Percentiles rank a stretch among this genome's conserved stretches.
phyloP scores from a whole-genome alignment of 176 grass and related monocot genomes.

The Triticum aestivum region IWGSC_CS_RefSeq_v2.1 NC_057803.1:146301242-146301741 shows the following conservation, averaged over 20 bases:
- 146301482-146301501: background rate
- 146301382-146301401: background rate
- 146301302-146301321: slow-evolving; percentile 69
- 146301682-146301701: background rate
- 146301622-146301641: background rate
- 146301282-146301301: slow-evolving; percentile 25
- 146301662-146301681: background rate
- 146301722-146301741: background rate
- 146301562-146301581: background rate
- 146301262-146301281: background rate
- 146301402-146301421: slow-evolving; percentile 11
- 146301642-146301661: background rate
- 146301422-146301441: background rate
- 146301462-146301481: background rate
- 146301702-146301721: background rate
- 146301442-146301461: background rate
- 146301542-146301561: background rate
- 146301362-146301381: slow-evolving; percentile 70
- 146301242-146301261: background rate
- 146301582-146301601: background rate
- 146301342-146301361: slow-evolving; percentile 65
- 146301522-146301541: background rate
- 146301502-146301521: background rate
- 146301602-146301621: background rate
- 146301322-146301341: slow-evolving; percentile 79